Conservation (phyloP, 2,329 filamentous ascomycete genomes). For the Ophiostoma himal-ulmi region DNA sequence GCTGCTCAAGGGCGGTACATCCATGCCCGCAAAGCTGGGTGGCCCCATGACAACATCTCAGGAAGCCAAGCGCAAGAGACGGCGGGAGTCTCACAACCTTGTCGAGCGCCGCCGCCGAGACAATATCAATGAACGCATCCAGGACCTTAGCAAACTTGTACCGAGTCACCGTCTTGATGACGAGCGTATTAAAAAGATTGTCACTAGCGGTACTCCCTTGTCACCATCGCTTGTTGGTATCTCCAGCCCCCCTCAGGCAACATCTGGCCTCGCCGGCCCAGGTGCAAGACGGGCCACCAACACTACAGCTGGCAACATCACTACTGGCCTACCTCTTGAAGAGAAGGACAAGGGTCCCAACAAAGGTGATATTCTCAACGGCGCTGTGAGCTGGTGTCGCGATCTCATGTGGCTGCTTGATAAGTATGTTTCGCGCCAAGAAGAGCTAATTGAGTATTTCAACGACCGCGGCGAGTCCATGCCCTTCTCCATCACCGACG, state of each 20-base stretch:
- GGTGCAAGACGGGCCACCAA: slow-evolving; percentile 74
- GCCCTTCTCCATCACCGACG: slow-evolving; percentile 79
- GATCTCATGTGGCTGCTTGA: slow-evolving; percentile 97
- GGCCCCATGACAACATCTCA: slow-evolving; percentile 59
- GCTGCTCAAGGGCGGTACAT: slow-evolving; percentile 79
- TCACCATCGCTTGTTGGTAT: slow-evolving; percentile 73
- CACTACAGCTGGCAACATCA: slow-evolving; percentile 70
- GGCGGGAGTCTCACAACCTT: slow-evolving; percentile 90
- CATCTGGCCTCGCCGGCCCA: slow-evolving; percentile 79
- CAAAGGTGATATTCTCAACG: slow-evolving; percentile 97
- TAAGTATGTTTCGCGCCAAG: slow-evolving; percentile 80
- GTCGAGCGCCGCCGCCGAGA: slow-evolving; percentile 91
- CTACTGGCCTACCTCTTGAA: slow-evolving; percentile 84
- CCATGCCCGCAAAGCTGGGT: slow-evolving; percentile 80
- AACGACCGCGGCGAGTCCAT: slow-evolving; percentile 65
- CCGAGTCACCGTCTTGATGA: slow-evolving; percentile 90
- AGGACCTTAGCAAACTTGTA: slow-evolving; percentile 89
- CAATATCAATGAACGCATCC: slow-evolving; percentile 98
- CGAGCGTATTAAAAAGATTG: slow-evolving; percentile 92
- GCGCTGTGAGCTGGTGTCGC: slow-evolving; percentile 91
- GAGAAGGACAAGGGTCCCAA: slow-evolving; percentile 99
- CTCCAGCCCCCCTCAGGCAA: slow-evolving; percentile 66
- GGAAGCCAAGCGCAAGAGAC: slow-evolving; percentile 86
- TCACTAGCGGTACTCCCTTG: slow-evolving; percentile 84
- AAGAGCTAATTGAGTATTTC: slow-evolving; percentile 74